Evolutionary conservation across 495 filamentous ascomycete species (phyloP), one percentile per base, ranked within the genome.

Genomic region (Penicillium chermesinum): DNA sequence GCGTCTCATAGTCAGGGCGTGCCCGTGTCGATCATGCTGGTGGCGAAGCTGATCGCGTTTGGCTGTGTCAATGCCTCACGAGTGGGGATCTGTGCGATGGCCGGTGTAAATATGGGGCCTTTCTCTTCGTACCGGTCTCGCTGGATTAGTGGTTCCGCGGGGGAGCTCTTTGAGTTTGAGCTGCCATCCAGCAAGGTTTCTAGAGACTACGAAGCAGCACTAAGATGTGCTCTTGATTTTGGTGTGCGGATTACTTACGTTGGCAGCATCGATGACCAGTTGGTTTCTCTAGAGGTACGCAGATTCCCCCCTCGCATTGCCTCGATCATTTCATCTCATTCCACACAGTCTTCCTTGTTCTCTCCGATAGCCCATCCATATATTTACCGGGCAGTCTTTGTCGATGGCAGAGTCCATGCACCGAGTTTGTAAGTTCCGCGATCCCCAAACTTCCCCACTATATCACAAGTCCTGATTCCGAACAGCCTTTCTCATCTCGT

Each of bases 1-100:
- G 89, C 87, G 14, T 95, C 89, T 52, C 93, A 98, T 64, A 95
- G 88, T 15, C 93, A 98, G 63, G 93, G 93, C 20, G 94, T 96
- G 0, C 90, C 94, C 1, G 93, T 98, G 0, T 85, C 85, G 5
- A 79, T 95, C 44, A 95, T 95, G 83, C 73, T 98, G n/a, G 75
- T 96, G 17, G 89, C 90, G 1, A 94, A 94, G 62, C 70, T 98
- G 22, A 90, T 96, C 46, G 81, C 75, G 14, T 90, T 78, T 70
- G 88, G 64, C 64, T 95, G 83, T 47, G 73, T 95, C 15, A 79
- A 78, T 12, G 73, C 78, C 3, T 76, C 84, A 12, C 78, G 76
- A 44, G 81, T 96, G 21, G 88, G 89, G 0, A 68, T 95, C 2
- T 95, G 89, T 60, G 89, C 89, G 3, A 95, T 95, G 89, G 91